Evolutionary conservation across 2,329 filamentous ascomycete species (phyloP).

Genomic region (Penicillium digitatum): DNA sequence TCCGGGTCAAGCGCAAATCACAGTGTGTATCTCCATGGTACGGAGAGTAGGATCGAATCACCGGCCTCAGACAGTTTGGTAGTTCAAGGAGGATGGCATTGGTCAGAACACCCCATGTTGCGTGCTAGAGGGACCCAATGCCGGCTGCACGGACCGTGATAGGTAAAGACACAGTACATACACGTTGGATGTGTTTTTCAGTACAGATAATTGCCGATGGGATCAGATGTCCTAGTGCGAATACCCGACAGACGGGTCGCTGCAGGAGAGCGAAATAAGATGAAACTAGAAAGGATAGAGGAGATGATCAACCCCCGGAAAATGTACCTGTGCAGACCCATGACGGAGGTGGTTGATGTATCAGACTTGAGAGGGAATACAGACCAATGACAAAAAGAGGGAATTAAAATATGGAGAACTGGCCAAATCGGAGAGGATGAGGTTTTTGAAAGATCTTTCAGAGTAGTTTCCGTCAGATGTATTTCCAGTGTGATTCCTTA

Average conservation of each 20-base stretch:
- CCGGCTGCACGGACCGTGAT: slow-evolving; percentile 26
- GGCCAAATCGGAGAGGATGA: slow-evolving; percentile 15
- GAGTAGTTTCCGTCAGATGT: slow-evolving; percentile 10
- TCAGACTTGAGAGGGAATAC: slow-evolving; percentile 26
- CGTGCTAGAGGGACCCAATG: slow-evolving; percentile 24
- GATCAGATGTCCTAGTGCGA: slow-evolving; percentile 33
- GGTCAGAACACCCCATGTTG: slow-evolving; percentile 28
- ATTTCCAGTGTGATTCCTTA: background rate
- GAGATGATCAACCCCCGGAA: slow-evolving; percentile 31
- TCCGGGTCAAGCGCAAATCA: slow-evolving; percentile 9
- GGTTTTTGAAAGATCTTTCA: slow-evolving; percentile 15
- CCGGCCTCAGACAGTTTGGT: slow-evolving; percentile 22
- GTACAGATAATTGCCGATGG: slow-evolving; percentile 24
- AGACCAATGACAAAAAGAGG: slow-evolving; percentile 22
- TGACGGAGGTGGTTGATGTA: slow-evolving; percentile 29
- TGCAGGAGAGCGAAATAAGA: slow-evolving; percentile 36
- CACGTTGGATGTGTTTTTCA: slow-evolving; percentile 18
- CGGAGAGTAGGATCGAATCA: slow-evolving; percentile 25
- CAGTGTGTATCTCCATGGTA: slow-evolving; percentile 14
- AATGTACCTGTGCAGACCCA: slow-evolving; percentile 34
- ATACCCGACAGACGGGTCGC: slow-evolving; percentile 32
- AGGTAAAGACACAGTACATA: slow-evolving; percentile 17
- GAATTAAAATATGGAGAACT: background rate
- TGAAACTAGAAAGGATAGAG: slow-evolving; percentile 34
- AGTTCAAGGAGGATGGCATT: slow-evolving; percentile 29